Base-by-base conservation (phyloP, 805 yeast genomes). In the Zygosaccharomyces gambellarensis region DNA sequence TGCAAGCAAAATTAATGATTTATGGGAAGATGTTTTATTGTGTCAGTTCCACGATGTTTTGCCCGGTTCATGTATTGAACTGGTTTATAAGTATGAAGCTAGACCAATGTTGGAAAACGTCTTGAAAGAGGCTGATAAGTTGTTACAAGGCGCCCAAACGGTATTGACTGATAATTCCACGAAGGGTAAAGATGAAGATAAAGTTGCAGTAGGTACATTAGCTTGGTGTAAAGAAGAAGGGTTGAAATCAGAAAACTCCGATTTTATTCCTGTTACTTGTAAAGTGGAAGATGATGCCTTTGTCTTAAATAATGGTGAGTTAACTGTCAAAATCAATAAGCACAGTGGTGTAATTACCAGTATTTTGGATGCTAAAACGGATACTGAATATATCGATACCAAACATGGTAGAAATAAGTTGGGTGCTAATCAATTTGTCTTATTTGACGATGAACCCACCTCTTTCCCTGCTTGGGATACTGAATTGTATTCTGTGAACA, bases 401-500 rank as follows among this genome's bases (percentile, higher is more conserved):
- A 69, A 76, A 1, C 71, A 74, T 22, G 82, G 84, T 4, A 72
- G 70, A 46, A 82, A 81, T 56, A 70, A 77, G 9, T 58, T 69
- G 14, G 89, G 88, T 36, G 97, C 90, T 14, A 89, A 90, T 60
- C 95, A 87, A 65, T 82, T 81, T 55, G 81, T 89, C 1, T 63
- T 94, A 49, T 86, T 86, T 60, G 90, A 90, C 56, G 99, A 94
- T 65, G 86, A 88, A 54, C 99, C 99, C 8, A 73, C 88, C 61
- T 83, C 78, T 49, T 92, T 83, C 82, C 96, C 89, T 40, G 98
- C 98, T 1, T 92, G 99, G 99, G 99, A 92, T 65, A 92, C 98
- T 0, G 99, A 92, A 64, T 75, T 90, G 50, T 94, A 80, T 63
- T 87, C 96, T 0, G 77, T 88, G 49, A 88, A 85, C 59, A 89